Percentiles rank a stretch among this genome's conserved stretches.
Conservation (phyloP, 192 early-diverging fungal genomes). For the Nowakowskiella sp. region DNA sequence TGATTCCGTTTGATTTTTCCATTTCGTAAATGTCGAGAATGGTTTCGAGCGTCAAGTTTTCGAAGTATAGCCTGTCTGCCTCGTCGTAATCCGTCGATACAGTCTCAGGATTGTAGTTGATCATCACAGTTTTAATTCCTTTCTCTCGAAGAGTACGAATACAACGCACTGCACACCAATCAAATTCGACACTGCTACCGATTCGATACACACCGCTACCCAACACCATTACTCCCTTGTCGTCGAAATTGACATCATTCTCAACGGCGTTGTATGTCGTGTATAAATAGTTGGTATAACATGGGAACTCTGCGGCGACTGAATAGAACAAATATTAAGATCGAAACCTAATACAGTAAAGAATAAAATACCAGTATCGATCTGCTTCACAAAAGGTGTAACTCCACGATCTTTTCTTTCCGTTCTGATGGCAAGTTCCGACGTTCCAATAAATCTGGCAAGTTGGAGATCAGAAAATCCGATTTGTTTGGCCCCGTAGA, state of each 20-base stretch:
- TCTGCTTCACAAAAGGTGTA: slow-evolving; percentile 94
- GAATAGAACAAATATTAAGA: slow-evolving; percentile 17
- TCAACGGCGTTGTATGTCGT: slow-evolving; percentile 92
- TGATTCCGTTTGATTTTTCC: slow-evolving; percentile 76
- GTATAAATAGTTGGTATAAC: slow-evolving; percentile 97
- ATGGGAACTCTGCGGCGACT: slow-evolving; percentile 97
- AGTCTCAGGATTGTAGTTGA: slow-evolving; percentile 99
- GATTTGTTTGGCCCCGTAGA: slow-evolving; percentile 81
- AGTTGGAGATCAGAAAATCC: slow-evolving; percentile 95
- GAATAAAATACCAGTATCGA: slow-evolving; percentile 69
- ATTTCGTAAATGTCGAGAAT: slow-evolving; percentile 95
- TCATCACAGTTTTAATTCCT: slow-evolving; percentile 92
- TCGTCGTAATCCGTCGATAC: slow-evolving; percentile 99
- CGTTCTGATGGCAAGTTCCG: slow-evolving; percentile 85
- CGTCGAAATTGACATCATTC: slow-evolving; percentile 87
- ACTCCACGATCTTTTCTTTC: slow-evolving; percentile 69
- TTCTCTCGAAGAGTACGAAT: slow-evolving; percentile 86
- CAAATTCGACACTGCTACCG: slow-evolving; percentile 95
- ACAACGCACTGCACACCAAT: slow-evolving; percentile 96
- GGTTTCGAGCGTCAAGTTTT: slow-evolving; percentile 86
- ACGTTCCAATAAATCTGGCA: slow-evolving; percentile 60
- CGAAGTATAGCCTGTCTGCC: slow-evolving; percentile 96
- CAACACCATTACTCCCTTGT: slow-evolving; percentile 93
- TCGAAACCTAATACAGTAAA: not conserved
- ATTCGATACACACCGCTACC: slow-evolving; percentile 98